phyloP scores from a whole-genome alignment of 1,284 basidiomycete genomes.

The Boletus mariae region DNA sequence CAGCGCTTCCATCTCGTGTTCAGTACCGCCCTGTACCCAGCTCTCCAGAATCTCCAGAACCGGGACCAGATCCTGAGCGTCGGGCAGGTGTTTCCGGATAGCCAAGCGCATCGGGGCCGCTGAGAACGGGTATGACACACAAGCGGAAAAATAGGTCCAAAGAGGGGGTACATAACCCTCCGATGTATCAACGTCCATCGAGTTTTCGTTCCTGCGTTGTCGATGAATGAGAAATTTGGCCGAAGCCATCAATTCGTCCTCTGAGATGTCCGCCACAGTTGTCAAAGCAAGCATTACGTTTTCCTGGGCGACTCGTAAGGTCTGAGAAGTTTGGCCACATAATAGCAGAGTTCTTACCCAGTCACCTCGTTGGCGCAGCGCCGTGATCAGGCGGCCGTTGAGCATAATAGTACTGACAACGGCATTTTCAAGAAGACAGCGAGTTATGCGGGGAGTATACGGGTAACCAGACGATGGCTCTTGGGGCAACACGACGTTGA shows the following conservation, averaged over 20 bases:
- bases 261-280: slow-evolving; percentile 57
- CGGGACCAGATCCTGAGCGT: slow-evolving; percentile 49
- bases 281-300: slow-evolving; percentile 51
- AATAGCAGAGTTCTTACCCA: slow-evolving; percentile 49
- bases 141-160: slow-evolving; percentile 46
- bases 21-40: slow-evolving; percentile 49
- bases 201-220: slow-evolving; percentile 32
- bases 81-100: slow-evolving; percentile 49
- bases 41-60: slow-evolving; percentile 50
- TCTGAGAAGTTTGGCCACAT: neutral
- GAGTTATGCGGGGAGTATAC: slow-evolving; percentile 48
- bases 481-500: slow-evolving; percentile 46
- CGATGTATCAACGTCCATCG: slow-evolving; percentile 57
- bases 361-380: slow-evolving; percentile 50
- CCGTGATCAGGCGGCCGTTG: slow-evolving; percentile 50
- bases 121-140: slow-evolving; percentile 53
- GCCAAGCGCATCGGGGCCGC: slow-evolving; percentile 51
- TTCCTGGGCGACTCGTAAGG: slow-evolving; percentile 37
- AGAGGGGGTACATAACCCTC: slow-evolving; percentile 40
- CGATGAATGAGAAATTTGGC: slow-evolving; percentile 43
- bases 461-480: slow-evolving; percentile 26
- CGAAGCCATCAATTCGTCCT: slow-evolving; percentile 54
- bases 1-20: slow-evolving; percentile 40
- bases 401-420: slow-evolving; percentile 60
- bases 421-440: slow-evolving; percentile 49